Percentiles rank a stretch among this genome's conserved stretches.
These are phyloP conservation scores for Sonneratia alba DNA, from an alignment of 345 rosid genomes.

Conservation along the genomic window DNA sequence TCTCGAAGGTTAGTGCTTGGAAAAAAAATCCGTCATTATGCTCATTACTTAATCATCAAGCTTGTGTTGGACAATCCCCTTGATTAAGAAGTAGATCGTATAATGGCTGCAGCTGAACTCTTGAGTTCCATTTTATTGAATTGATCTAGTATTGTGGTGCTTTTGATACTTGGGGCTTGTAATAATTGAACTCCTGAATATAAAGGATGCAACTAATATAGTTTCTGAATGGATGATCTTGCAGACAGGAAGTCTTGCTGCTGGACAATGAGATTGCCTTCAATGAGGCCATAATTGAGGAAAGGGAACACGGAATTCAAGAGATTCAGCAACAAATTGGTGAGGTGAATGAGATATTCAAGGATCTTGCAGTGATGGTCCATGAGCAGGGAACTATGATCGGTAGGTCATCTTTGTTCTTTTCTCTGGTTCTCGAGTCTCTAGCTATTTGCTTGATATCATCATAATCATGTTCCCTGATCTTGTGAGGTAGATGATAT, in stretches of 20 bases:
- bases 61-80: not conserved
- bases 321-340: slow-evolving; percentile 95
- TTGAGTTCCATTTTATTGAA: not conserved
- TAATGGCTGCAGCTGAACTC: not conserved
- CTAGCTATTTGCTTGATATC: not conserved
- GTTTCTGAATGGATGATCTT: slow-evolving; percentile 11
- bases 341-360: slow-evolving; percentile 87
- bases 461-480: not conserved
- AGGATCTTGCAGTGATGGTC: slow-evolving; percentile 86
- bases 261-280: slow-evolving; percentile 88
- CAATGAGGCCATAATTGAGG: slow-evolving; percentile 86
- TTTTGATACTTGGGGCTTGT: not conserved
- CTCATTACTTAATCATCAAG: not conserved
- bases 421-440: not conserved
- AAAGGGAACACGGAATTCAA: slow-evolving; percentile 89
- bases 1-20: slow-evolving; percentile 52
- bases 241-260: slow-evolving; percentile 73
- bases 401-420: slow-evolving; percentile 33
- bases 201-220: not conserved
- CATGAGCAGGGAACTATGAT: slow-evolving; percentile 94
- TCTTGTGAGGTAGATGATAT: slow-evolving; percentile 61
- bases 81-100: not conserved
- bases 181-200: not conserved
- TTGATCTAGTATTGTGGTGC: not conserved
- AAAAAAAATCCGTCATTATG: not conserved